Evolutionary conservation across 2,329 filamentous ascomycete genomes (phyloP), one percentile per base, ranked within the genome.

Genomic region (Trichoderma asperellum): DNA sequence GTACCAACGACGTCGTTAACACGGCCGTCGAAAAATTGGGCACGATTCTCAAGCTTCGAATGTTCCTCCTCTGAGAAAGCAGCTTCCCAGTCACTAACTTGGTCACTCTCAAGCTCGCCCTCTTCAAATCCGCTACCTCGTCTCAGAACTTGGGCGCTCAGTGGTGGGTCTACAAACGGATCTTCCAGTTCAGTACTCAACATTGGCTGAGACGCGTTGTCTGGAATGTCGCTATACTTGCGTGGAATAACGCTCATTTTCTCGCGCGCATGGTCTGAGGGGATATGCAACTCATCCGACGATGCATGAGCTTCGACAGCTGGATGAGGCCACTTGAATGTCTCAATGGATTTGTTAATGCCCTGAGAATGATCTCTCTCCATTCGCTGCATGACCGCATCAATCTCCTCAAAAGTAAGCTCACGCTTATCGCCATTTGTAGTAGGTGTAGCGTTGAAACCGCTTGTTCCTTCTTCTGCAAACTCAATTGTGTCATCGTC

Each of bases 41-140:
- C 92, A 59, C 94, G 89, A 65, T 90, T 89, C 72, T 92, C 89
- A 68, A 98, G 84, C 79, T 97, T 97, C 62, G 89, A 88, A 70
- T 96, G 93, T 75, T 96, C 92, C 40, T 91, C 90, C 21, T 93
- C 92, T 11, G 91, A 91, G 71, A 97, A 90, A 58, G 91, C 89
- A 76, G 91, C 91, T 76, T 97, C 94, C 96, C 96, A 99, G 78
- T 98, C 95, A 77, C 94, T 97, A 70, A 89, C 87, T 29, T 91
- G 89, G 18, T 90, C 83, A 71, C 69, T 73, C 8, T 68, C 71
- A 27, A 88, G 89, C 34, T 87, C 86, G 24, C 69, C 70, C 12
- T 76, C 73, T 29, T 73, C 76, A 27, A 87, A 85, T 11, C 74
- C 76, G 32, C 77, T 72, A 63, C 86, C 84, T 27, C 86, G 86